Evolutionary conservation across 1,139 yeast genomes (phyloP).

Genomic region (Candida tetrigidarum): DNA sequence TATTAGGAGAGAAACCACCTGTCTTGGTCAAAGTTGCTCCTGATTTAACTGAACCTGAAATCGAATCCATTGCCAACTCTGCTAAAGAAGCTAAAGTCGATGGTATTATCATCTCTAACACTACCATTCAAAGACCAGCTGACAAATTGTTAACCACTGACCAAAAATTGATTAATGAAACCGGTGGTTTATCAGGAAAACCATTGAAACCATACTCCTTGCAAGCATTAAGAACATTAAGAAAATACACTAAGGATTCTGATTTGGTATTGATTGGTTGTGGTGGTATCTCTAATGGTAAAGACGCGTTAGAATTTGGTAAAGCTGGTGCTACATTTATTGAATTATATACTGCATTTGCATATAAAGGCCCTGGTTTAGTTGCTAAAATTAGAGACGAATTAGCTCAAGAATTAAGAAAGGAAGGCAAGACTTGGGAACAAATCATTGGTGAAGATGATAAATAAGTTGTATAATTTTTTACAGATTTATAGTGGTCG

Average conservation of each 20-base stretch:
- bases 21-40: slow-evolving; percentile 92
- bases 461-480: no score
- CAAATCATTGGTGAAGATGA: slow-evolving; percentile 68
- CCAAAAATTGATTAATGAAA: slow-evolving; percentile 48
- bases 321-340: slow-evolving; percentile 92
- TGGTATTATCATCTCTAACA: slow-evolving; percentile 91
- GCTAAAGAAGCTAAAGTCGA: slow-evolving; percentile 81
- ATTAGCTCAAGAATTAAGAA: slow-evolving; percentile 63
- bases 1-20: slow-evolving; percentile 62
- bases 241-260: slow-evolving; percentile 75
- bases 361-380: slow-evolving; percentile 91
- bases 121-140: slow-evolving; percentile 81
- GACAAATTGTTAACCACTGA: slow-evolving; percentile 52
- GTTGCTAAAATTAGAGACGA: slow-evolving; percentile 81
- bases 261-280: slow-evolving; percentile 84
- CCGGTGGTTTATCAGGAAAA: slow-evolving; percentile 91
- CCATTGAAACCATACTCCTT: slow-evolving; percentile 87
- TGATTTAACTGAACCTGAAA: slow-evolving; percentile 81
- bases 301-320: slow-evolving; percentile 90
- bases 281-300: slow-evolving; percentile 87
- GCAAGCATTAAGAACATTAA: slow-evolving; percentile 67
- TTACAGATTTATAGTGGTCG: background rate
- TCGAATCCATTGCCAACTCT: slow-evolving; percentile 80
- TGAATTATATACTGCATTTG: slow-evolving; percentile 87
- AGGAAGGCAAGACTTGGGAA: slow-evolving; percentile 84